These are phyloP conservation scores for Lophiostoma macrostomum DNA, from an alignment of 495 filamentous ascomycete species.

Conservation along the genomic window DNA sequence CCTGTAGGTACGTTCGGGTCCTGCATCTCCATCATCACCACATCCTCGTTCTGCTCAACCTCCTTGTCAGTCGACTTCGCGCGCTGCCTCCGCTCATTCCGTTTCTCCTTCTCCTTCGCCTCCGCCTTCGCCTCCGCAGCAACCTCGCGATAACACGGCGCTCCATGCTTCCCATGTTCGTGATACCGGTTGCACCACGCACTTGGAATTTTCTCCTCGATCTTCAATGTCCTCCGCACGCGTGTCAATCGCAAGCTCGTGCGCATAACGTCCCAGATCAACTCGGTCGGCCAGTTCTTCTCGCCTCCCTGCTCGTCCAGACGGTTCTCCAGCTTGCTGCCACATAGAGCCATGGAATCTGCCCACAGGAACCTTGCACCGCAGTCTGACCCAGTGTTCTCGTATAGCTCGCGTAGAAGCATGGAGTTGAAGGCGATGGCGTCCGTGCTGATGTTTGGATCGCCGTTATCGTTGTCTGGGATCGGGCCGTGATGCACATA, in stretches of 20 bases:
- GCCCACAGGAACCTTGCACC: constrained; percentile 25
- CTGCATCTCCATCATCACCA: neutral
- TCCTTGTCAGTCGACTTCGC: neutral
- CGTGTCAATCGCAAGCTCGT: constrained; percentile 7
- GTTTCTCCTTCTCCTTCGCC: neutral
- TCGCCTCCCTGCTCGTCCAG: neutral
- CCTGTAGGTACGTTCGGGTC: too few species aligned
- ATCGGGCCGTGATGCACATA: neutral
- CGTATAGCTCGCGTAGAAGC: constrained; percentile 13
- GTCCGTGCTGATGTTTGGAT: neutral
- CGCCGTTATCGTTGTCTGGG: neutral
- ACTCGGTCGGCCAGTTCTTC: constrained; percentile 9
- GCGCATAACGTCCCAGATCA: constrained; percentile 12
- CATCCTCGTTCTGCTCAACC: constrained; percentile 5
- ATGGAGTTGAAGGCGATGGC: constrained; percentile 7
- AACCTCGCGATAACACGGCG: constrained; percentile 7
- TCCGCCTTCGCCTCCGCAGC: neutral
- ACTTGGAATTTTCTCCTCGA: constrained; percentile 4
- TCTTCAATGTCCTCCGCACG: constrained; percentile 7
- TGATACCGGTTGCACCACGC: constrained; percentile 24
- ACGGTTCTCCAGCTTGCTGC: neutral
- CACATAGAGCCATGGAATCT: constrained; percentile 20
- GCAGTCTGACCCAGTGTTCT: neutral
- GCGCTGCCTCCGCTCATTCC: neutral
- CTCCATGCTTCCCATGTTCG: constrained; percentile 1